Percentiles rank a stretch among this genome's conserved stretches.
phyloP scores from a whole-genome alignment of 805 yeast species.

The Cyberlindnera misumaiensis region DNA sequence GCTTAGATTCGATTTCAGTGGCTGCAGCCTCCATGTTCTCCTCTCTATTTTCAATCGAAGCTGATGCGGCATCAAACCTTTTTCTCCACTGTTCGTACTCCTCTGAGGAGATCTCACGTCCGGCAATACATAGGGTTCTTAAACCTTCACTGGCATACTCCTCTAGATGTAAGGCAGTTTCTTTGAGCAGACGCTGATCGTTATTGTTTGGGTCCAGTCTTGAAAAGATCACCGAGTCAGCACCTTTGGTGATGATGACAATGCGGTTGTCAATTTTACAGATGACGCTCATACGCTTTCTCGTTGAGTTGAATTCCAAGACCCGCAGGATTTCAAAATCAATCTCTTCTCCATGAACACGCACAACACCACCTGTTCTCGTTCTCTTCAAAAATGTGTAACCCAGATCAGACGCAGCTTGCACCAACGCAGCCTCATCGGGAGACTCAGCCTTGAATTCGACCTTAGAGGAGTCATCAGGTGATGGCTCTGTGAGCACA shows the following conservation, averaged over 20 bases:
- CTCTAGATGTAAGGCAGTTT: constrained; percentile 67
- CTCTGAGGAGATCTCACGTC: constrained; percentile 52
- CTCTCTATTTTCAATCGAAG: constrained; percentile 59
- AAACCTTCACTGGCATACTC: constrained; percentile 78
- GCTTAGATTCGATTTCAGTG: constrained; percentile 59
- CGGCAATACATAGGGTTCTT: constrained; percentile 74
- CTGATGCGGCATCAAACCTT: constrained; percentile 56
- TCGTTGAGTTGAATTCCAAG: constrained; percentile 72
- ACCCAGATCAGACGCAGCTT: constrained; percentile 74
- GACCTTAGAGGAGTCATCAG: constrained; percentile 46
- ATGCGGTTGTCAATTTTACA: constrained; percentile 57
- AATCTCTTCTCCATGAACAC: constrained; percentile 60
- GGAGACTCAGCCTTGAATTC: constrained; percentile 78
- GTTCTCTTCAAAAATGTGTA: constrained; percentile 62
- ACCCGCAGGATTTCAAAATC: constrained; percentile 65
- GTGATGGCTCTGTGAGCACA: constrained; percentile 64
- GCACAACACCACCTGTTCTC: constrained; percentile 57
- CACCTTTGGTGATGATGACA: constrained; percentile 72
- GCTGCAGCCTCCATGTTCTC: constrained; percentile 70
- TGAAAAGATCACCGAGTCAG: constrained; percentile 69
- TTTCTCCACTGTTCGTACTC: constrained; percentile 58
- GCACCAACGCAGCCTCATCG: constrained; percentile 80
- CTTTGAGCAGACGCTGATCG: constrained; percentile 39
- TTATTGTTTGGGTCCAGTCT: constrained; percentile 45
- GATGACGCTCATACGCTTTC: constrained; percentile 83